phyloP scores from a whole-genome alignment of 768 basidiomycete species.

The Russula brevipes region DNA sequence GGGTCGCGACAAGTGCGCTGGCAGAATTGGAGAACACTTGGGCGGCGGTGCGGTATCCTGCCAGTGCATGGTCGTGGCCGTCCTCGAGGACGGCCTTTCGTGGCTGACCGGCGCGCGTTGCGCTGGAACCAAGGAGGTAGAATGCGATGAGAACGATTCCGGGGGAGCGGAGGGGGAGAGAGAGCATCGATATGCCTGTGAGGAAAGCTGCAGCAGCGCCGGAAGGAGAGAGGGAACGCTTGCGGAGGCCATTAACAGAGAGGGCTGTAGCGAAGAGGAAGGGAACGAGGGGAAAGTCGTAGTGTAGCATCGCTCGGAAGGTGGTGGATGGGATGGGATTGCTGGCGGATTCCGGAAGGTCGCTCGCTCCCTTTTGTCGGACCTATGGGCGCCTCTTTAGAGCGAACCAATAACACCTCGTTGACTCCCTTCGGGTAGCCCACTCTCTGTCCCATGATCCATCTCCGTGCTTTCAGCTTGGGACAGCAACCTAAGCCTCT shows the following conservation, averaged over 20 bases:
- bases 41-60: conserved; percentile 69
- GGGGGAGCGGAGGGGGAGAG: conserved; percentile 59
- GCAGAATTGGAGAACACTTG: conserved; percentile 84
- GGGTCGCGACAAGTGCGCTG: conserved; percentile 52
- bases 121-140: conserved; percentile 74
- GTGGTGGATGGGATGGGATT: not conserved
- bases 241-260: conserved; percentile 63
- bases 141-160: conserved; percentile 66
- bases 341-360: not conserved
- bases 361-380: not conserved
- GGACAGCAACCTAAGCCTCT: no score
- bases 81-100: conserved; percentile 74
- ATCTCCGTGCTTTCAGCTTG: no score
- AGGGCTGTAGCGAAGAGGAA: conserved; percentile 49
- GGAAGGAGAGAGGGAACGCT: conserved; percentile 67
- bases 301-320: conserved; percentile 19
- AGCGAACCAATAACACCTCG: no score
- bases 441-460: no score
- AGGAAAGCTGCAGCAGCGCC: conserved; percentile 75
- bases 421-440: no score
- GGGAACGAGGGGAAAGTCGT: conserved; percentile 38
- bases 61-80: conserved; percentile 58
- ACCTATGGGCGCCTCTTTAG: not conserved
- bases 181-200: conserved; percentile 69
- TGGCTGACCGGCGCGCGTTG: conserved; percentile 81